Evolutionary conservation across 164 flowering plant species (phyloP).

Genomic region (Houttuynia cordata): DNA sequence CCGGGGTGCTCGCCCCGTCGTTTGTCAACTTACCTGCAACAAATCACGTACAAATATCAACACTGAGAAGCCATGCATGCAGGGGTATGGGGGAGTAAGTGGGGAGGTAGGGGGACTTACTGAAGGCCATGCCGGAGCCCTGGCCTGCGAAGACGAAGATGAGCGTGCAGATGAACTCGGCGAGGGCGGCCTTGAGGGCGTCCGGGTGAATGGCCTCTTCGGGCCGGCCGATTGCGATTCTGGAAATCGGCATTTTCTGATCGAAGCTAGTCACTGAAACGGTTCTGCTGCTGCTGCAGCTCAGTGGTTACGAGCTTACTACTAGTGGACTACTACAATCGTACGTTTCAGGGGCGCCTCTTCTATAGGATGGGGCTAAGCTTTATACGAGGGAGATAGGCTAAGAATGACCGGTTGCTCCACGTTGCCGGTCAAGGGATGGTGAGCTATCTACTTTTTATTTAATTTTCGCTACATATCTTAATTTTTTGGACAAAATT

Average conservation of each 20-base stretch:
- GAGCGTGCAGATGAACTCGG: constrained; percentile 39
- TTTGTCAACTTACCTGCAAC: constrained; percentile 28
- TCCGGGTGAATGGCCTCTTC: constrained; percentile 28
- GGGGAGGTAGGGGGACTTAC: too few species aligned
- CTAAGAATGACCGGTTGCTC: not conserved
- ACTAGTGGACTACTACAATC: not conserved
- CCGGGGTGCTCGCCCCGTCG: constrained; percentile 23
- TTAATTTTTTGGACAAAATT: not conserved
- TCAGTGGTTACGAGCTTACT: not conserved
- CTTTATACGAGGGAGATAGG: not conserved
- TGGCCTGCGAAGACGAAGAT: constrained; percentile 47
- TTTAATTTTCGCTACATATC: too few species aligned
- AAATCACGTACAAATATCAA: not conserved
- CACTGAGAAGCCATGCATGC: too few species aligned
- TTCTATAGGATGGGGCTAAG: not conserved
- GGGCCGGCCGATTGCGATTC: constrained; percentile 24
- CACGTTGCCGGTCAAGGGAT: not conserved
- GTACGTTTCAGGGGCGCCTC: not conserved
- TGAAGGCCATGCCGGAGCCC: constrained; percentile 45
- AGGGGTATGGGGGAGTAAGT: too few species aligned
- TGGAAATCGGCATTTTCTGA: constrained; percentile 20
- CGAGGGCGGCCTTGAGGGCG: constrained; percentile 29
- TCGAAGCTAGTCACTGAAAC: too few species aligned
- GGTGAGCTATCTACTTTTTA: too few species aligned
- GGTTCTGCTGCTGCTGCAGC: too few species aligned